A percentile compares a stretch with the other conserved stretches of the same genome.
Evolutionary conservation across 139 green algal genomes (phyloP).

Genomic region (Auxenochlorella pyrenoidosa): DNA sequence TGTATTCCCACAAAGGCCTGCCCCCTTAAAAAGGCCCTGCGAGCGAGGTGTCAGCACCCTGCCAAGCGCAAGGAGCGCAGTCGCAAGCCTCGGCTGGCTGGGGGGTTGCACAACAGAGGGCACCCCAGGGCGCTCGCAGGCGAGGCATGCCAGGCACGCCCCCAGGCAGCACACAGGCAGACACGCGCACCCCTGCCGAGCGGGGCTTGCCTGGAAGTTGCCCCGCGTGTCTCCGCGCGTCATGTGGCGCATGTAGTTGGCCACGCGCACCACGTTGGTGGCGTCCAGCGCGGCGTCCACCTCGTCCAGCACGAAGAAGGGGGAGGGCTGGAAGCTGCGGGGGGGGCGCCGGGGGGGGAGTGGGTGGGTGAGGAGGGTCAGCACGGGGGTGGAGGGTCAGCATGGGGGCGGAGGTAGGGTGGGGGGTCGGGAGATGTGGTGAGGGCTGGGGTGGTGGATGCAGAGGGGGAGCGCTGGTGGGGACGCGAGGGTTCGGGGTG

Average conservation of each 20-base stretch:
- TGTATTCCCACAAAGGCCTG: no score
- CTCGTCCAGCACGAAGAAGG: conserved; percentile 99
- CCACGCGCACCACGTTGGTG: conserved; percentile 93
- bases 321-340: conserved; percentile 83
- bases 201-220: conserved; percentile 48
- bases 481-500: no score
- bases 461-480: not conserved
- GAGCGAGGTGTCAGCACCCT: no score
- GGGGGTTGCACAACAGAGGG: no score
- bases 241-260: conserved; percentile 87
- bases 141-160: not conserved
- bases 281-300: conserved; percentile 94
- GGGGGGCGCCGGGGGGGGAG: not conserved
- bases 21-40: no score
- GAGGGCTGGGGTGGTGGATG: not conserved
- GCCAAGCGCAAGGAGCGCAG: no score
- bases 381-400: not conserved
- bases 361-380: not conserved
- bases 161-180: not conserved
- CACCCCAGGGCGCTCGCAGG: no score
- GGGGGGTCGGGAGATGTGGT: not conserved
- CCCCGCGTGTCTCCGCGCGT: conserved; percentile 53
- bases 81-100: no score
- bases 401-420: not conserved
- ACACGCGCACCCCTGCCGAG: not conserved